These are phyloP conservation scores for Ascochyta viciae-villosae DNA, from an alignment of 2,329 filamentous ascomycete species.

Conservation along the genomic window DNA sequence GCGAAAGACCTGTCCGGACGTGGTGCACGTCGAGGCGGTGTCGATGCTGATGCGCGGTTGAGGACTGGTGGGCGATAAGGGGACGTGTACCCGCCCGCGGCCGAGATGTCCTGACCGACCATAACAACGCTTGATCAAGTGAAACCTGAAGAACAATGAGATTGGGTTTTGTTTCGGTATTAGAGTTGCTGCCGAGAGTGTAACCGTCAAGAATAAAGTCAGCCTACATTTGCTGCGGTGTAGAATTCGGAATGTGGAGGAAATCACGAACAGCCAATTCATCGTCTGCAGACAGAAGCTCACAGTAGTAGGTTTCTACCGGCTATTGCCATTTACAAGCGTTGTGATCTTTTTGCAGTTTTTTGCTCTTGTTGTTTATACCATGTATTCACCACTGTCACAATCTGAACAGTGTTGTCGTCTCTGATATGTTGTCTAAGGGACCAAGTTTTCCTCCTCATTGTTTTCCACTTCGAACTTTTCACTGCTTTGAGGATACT, in stretches of 20 bases:
- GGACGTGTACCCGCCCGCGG: conserved; percentile 9
- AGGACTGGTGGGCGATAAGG: conserved; percentile 6
- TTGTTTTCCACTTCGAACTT: too few relatives aligned
- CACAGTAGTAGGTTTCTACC: neutral
- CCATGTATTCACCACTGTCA: too few relatives aligned
- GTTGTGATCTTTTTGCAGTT: too few relatives aligned
- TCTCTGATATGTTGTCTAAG: too few relatives aligned
- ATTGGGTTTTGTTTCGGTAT: neutral
- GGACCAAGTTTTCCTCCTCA: too few relatives aligned
- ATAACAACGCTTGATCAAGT: neutral
- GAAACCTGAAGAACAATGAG: neutral
- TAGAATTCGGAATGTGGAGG: neutral
- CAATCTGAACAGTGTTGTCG: too few relatives aligned
- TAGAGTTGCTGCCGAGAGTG: neutral
- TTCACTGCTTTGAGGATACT: too few relatives aligned
- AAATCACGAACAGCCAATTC: too few relatives aligned
- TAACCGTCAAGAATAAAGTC: neutral
- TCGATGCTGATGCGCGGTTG: conserved; percentile 8
- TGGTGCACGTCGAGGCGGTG: neutral
- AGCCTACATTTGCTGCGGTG: neutral
- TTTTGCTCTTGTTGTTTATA: neutral
- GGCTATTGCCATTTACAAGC: too few relatives aligned
- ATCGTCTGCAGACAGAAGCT: too few relatives aligned
- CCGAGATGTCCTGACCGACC: conserved; percentile 8
- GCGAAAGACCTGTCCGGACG: neutral